These are phyloP conservation scores for Cladophialophora psammophila DNA, from an alignment of 2,329 filamentous ascomycete genomes.

Conservation along the genomic window DNA sequence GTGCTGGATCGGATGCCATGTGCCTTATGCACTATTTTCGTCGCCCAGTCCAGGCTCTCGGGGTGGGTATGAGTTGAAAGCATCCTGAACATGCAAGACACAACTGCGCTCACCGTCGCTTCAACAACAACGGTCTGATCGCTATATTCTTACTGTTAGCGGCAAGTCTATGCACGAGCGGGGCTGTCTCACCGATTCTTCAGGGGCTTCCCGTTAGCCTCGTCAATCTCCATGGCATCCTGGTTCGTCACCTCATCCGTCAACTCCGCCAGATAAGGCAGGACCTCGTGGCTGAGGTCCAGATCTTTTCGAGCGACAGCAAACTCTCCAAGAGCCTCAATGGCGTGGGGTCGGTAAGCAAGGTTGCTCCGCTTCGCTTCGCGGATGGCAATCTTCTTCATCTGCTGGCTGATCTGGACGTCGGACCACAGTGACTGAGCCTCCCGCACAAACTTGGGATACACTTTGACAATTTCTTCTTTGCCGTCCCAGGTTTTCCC, in stretches of 20 bases:
- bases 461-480: conserved; percentile 79
- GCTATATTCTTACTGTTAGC: conserved; percentile 29
- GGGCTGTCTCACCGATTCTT: conserved; percentile 31
- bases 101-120: conserved; percentile 30
- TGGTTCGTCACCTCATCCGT: conserved; percentile 64
- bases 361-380: conserved; percentile 93
- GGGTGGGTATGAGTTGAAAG: conserved; percentile 27
- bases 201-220: conserved; percentile 38
- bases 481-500: conserved; percentile 95
- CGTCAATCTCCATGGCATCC: conserved; percentile 73
- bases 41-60: conserved; percentile 34
- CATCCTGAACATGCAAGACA: conserved; percentile 38
- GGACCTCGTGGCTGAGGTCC: conserved; percentile 72
- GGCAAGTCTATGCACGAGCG: conserved; percentile 20
- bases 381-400: conserved; percentile 78
- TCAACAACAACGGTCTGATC: conserved; percentile 25
- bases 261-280: conserved; percentile 58
- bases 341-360: conserved; percentile 78
- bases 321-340: conserved; percentile 75
- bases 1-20: conserved; percentile 24
- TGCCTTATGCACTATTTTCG: conserved; percentile 30
- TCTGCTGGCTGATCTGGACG: conserved; percentile 65
- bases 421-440: conserved; percentile 66
- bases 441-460: conserved; percentile 77
- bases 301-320: conserved; percentile 72